Conservation (phyloP, 495 filamentous ascomycete species). For the Bacidia gigantensis region DNA sequence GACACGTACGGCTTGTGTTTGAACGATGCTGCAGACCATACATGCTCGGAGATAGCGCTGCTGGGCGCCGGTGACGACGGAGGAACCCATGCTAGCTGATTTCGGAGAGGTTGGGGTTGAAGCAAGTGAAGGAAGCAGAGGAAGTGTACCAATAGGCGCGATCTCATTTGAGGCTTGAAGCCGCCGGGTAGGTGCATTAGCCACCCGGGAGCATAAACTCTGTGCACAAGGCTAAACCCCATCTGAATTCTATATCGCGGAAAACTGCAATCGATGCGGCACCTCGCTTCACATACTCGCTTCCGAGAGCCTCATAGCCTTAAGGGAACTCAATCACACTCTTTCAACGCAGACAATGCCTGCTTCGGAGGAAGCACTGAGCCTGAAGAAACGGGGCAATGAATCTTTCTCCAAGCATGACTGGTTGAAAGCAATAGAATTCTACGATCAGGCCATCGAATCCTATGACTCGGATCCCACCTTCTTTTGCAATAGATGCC, state of each 20-base stretch:
- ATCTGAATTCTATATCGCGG: not conserved
- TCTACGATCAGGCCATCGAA: conserved; percentile 84
- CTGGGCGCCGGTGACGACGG: conserved; percentile 19
- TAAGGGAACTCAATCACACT: not conserved
- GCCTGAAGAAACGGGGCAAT: conserved; percentile 87
- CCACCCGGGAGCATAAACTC: no score
- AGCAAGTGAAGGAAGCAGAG: no score
- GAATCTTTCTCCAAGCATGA: conserved; percentile 78
- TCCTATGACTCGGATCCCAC: conserved; percentile 70
- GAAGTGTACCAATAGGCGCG: no score
- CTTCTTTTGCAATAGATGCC: conserved; percentile 87
- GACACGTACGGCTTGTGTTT: conserved; percentile 51
- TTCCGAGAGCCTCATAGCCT: not conserved
- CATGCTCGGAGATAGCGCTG: conserved; percentile 81
- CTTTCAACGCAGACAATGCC: conserved; percentile 23
- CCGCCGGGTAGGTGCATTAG: no score
- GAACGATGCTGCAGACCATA: conserved; percentile 95
- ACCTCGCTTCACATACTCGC: not conserved
- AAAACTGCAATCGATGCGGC: not conserved
- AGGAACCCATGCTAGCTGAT: conserved; percentile 7
- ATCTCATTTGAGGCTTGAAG: not conserved
- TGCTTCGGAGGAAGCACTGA: conserved; percentile 51
- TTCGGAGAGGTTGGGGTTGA: no score
- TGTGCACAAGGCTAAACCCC: no score
- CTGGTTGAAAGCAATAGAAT: conserved; percentile 72